phyloP scores from a whole-genome alignment of 148 eudicot genomes.

The Cornus florida region DNA sequence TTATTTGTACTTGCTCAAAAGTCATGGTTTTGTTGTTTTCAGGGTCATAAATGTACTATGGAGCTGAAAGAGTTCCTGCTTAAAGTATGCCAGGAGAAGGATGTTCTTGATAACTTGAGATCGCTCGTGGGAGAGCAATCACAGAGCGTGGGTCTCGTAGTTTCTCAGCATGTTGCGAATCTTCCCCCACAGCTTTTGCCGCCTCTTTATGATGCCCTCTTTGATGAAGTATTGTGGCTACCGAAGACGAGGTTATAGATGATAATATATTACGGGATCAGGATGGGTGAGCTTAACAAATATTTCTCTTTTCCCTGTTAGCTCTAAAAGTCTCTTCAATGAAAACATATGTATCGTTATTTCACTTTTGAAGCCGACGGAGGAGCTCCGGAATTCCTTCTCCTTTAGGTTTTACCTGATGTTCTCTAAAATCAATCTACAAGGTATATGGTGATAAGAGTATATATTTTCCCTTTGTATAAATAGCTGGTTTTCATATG shows the following conservation, averaged over 20 bases:
- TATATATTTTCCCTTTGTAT: neutral
- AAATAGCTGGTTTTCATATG: neutral
- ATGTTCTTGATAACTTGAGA: constrained; percentile 36
- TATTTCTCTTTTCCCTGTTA: neutral
- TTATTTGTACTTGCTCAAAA: neutral
- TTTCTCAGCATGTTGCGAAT: constrained; percentile 87
- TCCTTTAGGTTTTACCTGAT: constrained; percentile 57
- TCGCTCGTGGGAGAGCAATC: constrained; percentile 51
- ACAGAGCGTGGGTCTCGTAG: constrained; percentile 68
- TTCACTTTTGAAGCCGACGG: constrained; percentile 59
- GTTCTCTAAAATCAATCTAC: constrained; percentile 72
- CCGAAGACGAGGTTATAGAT: constrained; percentile 87
- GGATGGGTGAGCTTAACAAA: constrained; percentile 7
- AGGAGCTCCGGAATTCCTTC: constrained; percentile 70
- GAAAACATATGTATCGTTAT: constrained; percentile 8
- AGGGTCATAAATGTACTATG: constrained; percentile 65
- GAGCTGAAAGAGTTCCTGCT: constrained; percentile 67
- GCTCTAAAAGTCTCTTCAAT: neutral
- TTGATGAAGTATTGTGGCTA: constrained; percentile 90
- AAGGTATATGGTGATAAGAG: constrained; percentile 46
- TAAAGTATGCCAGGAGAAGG: constrained; percentile 44
- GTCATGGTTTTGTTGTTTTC: constrained; percentile 19
- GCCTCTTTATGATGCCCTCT: constrained; percentile 78
- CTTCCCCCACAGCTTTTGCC: constrained; percentile 97
- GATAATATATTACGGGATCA: constrained; percentile 2